Conservation (phyloP, 192 early-diverging fungal genomes). For the Coemansia sp. region DNA sequence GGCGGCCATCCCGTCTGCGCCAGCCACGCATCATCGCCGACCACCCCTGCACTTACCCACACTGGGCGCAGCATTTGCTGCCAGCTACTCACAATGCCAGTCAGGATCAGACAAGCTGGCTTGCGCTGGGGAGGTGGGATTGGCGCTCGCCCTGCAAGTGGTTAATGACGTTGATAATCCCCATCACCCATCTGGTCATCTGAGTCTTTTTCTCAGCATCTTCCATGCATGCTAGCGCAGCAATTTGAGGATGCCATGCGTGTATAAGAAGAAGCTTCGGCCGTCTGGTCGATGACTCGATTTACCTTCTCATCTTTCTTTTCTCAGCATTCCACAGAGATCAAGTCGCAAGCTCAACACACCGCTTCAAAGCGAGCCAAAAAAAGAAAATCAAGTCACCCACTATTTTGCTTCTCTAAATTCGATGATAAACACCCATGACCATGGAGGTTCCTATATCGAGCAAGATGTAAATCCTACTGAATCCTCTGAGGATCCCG, state of each 20-base stretch:
- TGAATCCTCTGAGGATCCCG: slow-evolving; percentile 1
- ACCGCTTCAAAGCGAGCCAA: not conserved
- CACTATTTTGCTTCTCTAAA: slow-evolving; percentile 1
- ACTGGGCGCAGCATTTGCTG: not conserved
- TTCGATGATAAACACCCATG: slow-evolving; percentile 42
- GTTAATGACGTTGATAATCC: not conserved
- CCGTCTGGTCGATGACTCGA: not conserved
- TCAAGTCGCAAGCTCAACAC: not conserved
- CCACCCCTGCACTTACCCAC: not conserved
- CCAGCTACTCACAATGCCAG: not conserved
- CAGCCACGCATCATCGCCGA: not conserved
- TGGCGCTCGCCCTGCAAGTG: not conserved
- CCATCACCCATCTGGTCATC: not conserved
- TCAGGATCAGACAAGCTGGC: not conserved
- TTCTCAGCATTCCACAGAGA: not conserved
- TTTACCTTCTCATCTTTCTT: not conserved
- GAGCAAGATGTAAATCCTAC: slow-evolving; percentile 29
- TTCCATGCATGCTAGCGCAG: not conserved
- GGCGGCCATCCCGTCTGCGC: not conserved
- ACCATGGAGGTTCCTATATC: slow-evolving; percentile 53
- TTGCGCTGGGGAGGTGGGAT: not conserved
- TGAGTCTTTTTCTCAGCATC: not conserved
- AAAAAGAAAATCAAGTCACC: not conserved
- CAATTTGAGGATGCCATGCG: not conserved
- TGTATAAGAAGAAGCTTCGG: not conserved